These are phyloP conservation scores for Xerocomellus chrysenteron DNA, from an alignment of 768 basidiomycete genomes.

Conservation along the genomic window DNA sequence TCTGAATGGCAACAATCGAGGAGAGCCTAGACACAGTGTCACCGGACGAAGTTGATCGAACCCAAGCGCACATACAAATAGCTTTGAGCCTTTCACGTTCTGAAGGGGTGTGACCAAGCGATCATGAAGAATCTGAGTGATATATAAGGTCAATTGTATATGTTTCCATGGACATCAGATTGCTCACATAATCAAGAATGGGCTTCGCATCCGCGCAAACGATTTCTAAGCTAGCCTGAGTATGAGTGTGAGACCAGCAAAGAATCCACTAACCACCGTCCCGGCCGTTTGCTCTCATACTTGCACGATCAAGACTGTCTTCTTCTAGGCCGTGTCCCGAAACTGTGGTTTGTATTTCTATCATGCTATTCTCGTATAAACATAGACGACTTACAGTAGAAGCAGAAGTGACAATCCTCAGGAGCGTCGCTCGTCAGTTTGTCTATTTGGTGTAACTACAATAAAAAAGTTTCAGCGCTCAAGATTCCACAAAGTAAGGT, in stretches of 20 bases:
- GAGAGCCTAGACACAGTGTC: constrained; percentile 18
- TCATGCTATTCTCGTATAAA: neutral
- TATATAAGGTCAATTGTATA: neutral
- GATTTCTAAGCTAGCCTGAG: constrained; percentile 17
- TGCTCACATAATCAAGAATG: constrained; percentile 25
- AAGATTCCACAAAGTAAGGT: neutral
- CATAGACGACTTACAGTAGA: constrained; percentile 45
- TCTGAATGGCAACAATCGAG: constrained; percentile 35
- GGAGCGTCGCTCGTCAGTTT: constrained; percentile 41
- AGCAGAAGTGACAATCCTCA: constrained; percentile 49
- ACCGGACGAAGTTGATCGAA: neutral
- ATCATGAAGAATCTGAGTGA: constrained; percentile 19
- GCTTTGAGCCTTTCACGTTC: constrained; percentile 14
- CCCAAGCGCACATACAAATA: constrained; percentile 14
- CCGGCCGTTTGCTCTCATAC: constrained; percentile 44
- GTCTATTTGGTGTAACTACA: constrained; percentile 40
- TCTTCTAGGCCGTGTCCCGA: constrained; percentile 25
- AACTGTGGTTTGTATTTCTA: constrained; percentile 2
- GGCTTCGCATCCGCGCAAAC: constrained; percentile 16
- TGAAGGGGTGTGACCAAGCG: constrained; percentile 20
- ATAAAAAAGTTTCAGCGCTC: neutral
- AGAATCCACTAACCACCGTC: constrained; percentile 42
- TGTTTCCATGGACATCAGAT: neutral
- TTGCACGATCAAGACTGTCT: constrained; percentile 25
- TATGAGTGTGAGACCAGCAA: neutral